phyloP scores from a whole-genome alignment of 371 early-diverging fungal genomes.

The Syncephalis fuscata region DNA sequence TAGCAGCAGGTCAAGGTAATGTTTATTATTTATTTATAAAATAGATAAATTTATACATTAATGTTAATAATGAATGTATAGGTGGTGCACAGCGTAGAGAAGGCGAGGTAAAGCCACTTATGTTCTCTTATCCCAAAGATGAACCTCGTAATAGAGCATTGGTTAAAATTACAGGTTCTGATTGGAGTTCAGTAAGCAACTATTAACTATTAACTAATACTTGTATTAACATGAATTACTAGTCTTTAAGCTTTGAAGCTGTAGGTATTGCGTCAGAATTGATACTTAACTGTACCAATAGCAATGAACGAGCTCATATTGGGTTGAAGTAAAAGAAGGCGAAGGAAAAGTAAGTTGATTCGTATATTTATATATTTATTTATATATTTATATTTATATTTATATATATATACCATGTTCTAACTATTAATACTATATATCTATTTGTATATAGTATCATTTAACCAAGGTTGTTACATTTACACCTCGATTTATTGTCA shows the following conservation, averaged over 20 bases:
- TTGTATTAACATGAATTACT: constrained; percentile 1
- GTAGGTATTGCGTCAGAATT: constrained; percentile 77
- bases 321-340: constrained; percentile 76
- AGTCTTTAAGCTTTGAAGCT: constrained; percentile 88
- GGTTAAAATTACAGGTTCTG: constrained; percentile 57
- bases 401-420: too few relatives aligned
- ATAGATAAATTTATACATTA: too few relatives aligned
- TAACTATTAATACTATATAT: too few relatives aligned
- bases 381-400: too few relatives aligned
- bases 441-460: constrained; percentile 17
- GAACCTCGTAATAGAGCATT: constrained; percentile 71
- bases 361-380: too few relatives aligned
- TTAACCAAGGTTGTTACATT: constrained; percentile 77
- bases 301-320: constrained; percentile 48
- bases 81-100: too few relatives aligned
- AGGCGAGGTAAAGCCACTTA: constrained; percentile 50
- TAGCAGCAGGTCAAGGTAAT: constrained; percentile 48
- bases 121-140: constrained; percentile 83
- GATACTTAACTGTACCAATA: constrained; percentile 31
- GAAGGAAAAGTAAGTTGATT: constrained; percentile 28
- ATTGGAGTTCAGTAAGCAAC: constrained; percentile 48
- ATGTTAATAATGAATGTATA: too few relatives aligned
- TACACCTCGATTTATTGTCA: constrained; percentile 79
- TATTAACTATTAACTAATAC: constrained; percentile 1
- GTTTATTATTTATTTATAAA: constrained; percentile 1